Conservation (phyloP, 2,329 filamentous ascomycete genomes). For the Teratosphaeria destructans region DNA sequence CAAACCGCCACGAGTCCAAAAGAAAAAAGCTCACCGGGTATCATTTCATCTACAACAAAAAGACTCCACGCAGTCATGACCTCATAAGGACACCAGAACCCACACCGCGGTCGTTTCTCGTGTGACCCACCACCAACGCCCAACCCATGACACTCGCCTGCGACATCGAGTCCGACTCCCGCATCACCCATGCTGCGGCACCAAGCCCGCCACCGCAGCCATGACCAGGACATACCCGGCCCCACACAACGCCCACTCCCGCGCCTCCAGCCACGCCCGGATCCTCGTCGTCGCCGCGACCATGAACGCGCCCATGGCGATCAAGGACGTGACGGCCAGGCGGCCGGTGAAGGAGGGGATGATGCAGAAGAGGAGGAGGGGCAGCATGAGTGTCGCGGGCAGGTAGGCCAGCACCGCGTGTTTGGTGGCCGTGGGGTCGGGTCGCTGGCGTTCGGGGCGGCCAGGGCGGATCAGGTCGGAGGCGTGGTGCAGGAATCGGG, state of each 20-base stretch:
- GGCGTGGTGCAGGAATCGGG: slow-evolving; percentile 46
- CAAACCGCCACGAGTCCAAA: no score
- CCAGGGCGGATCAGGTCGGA: slow-evolving; percentile 43
- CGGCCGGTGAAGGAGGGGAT: slow-evolving; percentile 32
- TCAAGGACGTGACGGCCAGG: slow-evolving; percentile 29
- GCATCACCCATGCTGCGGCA: slow-evolving; percentile 7
- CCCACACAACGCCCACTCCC: slow-evolving; percentile 31
- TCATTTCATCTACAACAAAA: no score
- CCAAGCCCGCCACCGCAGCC: slow-evolving; percentile 22
- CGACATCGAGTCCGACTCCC: background rate
- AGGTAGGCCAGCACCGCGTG: slow-evolving; percentile 18
- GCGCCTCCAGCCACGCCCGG: slow-evolving; percentile 24
- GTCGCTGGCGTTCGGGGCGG: background rate
- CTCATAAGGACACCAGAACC: no score
- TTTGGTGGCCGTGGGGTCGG: background rate
- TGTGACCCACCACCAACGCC: no score
- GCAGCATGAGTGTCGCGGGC: slow-evolving; percentile 29
- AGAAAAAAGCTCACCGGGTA: no score
- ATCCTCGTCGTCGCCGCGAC: slow-evolving; percentile 26
- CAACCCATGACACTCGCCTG: no score
- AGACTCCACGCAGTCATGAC: no score
- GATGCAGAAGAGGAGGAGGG: slow-evolving; percentile 33
- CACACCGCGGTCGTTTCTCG: no score
- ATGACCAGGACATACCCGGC: slow-evolving; percentile 32
- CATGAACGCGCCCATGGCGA: slow-evolving; percentile 27